Base-by-base conservation (phyloP, 1,284 basidiomycete species). In the Sphagnurus paluster region DNA sequence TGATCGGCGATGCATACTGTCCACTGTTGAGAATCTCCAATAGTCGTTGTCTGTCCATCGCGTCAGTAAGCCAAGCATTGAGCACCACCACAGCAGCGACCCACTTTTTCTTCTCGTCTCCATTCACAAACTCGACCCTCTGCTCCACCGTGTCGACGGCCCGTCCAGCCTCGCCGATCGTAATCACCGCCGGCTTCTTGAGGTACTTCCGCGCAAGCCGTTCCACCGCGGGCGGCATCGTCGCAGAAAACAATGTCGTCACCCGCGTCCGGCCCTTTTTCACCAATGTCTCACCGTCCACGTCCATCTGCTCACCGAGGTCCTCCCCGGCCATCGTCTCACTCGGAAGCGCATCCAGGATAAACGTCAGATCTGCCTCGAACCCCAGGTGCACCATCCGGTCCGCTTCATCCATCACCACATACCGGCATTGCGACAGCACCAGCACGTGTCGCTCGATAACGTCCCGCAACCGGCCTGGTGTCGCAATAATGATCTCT, bases 371-470 rank as follows among this genome's bases (percentile, higher is more conserved):
- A 63, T 96, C 93, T 11, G 80, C 82, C 66, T 99, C 97, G 67
- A 98, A 99, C 8, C 97, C 97, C 24, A 99, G 83, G 62, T 97
- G 87, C 47, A 99, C 93, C 96, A 99, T 98, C 45, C 95, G 83
- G 67, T 99, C 96, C 14, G 97, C 97, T 74, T 99, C 96, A 67
- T 99, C 97, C 93, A 99, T 96, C 53, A 99, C 95, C 42, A 99
- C 86, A 63, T 98, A 99, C 1, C 91, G 91, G 68, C 96, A 98
- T 69, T 99, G 96, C 4, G 88, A 88, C 40, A 99, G 80, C 28
- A 99, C 95, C 26, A 99, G 77, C 39, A 98, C 92, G 64, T 92
- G 93, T 38, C 94, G 83, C 69, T 99, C 96, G 50, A 99, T 87
- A 54, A 98, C 92, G 66, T 99, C 97, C 69, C 97, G 96, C 36